A percentile compares a stretch with the other conserved stretches of the same genome.
phyloP scores from a whole-genome alignment of 495 filamentous ascomycete species.

The Hypoxylon lienhwacheense region DNA sequence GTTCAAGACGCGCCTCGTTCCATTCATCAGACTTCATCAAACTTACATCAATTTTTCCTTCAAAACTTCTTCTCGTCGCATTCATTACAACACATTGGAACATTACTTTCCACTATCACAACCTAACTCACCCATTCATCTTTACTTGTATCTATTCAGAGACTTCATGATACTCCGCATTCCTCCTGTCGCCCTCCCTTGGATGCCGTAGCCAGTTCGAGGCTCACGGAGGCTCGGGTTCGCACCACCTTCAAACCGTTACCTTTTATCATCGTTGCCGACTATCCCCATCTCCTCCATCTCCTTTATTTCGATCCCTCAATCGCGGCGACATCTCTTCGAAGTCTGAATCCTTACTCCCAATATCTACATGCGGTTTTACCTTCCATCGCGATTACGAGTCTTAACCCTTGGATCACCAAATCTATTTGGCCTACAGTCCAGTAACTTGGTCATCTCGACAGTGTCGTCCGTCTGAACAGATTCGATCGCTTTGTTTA shows the following conservation, averaged over 20 bases:
- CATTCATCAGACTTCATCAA: conserved; percentile 11
- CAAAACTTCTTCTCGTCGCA: conserved; percentile 14
- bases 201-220: conserved; percentile 8
- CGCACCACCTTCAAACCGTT: conserved; percentile 11
- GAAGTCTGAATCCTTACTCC: too few relatives aligned
- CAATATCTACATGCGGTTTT: too few relatives aligned
- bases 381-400: too few relatives aligned
- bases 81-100: conserved; percentile 7
- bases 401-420: too few relatives aligned
- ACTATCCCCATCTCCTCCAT: not conserved
- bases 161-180: conserved; percentile 25
- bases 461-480: not conserved
- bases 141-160: conserved; percentile 26
- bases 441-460: too few relatives aligned
- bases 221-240: conserved; percentile 16
- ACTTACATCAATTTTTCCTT: conserved; percentile 12
- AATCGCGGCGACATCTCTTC: too few relatives aligned
- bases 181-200: conserved; percentile 2
- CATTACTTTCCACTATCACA: conserved; percentile 8
- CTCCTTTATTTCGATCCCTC: too few relatives aligned
- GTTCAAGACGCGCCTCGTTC: conserved; percentile 20
- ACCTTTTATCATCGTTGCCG: not conserved
- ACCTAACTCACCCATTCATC: conserved; percentile 1
- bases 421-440: too few relatives aligned
- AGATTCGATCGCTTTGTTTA: not conserved